Percentiles rank a stretch among this genome's conserved stretches.
phyloP scores from a whole-genome alignment of 2,329 filamentous ascomycete genomes.

The Sclerotinia spermophila region DNA sequence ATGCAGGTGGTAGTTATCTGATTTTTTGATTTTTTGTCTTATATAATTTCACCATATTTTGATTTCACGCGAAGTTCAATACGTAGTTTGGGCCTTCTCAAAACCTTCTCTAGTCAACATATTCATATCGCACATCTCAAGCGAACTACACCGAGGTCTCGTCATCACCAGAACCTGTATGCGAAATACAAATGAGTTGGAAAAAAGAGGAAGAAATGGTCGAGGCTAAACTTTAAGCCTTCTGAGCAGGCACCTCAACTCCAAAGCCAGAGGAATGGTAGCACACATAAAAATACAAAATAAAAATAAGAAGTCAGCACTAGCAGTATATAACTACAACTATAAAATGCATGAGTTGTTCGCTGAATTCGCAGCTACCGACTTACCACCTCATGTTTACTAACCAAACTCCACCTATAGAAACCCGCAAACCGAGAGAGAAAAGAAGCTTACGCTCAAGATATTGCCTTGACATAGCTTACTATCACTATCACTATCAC shows the following conservation, averaged over 20 bases:
- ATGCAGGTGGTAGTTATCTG: background rate
- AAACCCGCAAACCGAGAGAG: background rate
- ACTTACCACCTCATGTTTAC: background rate
- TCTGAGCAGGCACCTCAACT: background rate
- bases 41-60: background rate
- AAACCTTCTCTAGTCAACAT: background rate
- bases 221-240: background rate
- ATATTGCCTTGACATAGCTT: background rate
- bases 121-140: background rate
- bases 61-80: background rate
- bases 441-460: background rate
- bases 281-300: background rate
- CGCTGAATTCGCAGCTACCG: background rate
- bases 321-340: background rate
- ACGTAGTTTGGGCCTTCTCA: background rate
- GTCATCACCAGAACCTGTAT: background rate
- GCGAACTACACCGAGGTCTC: background rate
- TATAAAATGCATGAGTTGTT: background rate
- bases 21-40: background rate
- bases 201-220: background rate
- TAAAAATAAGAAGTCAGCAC: background rate
- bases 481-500: background rate
- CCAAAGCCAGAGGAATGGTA: background rate
- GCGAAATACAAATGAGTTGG: background rate
- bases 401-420: background rate